Base-by-base conservation (phyloP, 2,329 filamentous ascomycete species). In the Pezicula carpinea region DNA sequence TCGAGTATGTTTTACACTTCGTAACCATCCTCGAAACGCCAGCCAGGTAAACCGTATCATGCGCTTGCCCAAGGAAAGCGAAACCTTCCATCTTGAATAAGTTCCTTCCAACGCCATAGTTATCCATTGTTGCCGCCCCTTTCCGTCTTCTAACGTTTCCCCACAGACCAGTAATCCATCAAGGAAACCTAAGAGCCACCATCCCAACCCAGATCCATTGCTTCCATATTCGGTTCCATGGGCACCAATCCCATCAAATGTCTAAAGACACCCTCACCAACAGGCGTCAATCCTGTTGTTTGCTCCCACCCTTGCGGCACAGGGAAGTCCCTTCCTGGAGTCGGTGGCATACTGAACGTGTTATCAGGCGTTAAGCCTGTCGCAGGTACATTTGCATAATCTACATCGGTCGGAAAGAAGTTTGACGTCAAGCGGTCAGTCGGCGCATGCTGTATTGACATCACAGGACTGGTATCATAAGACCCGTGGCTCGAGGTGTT, bases 241-340 rank as follows among this genome's bases (percentile, higher is more conserved):
- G 77, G 70, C 6, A 74, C 75, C 67, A 82, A 74, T 46, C 73
- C 75, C 73, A 81, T 78, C 47, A 82, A 64, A 7, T 76, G 73
- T 48, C 76, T 68, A 39, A 83, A 63, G 36, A 83, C 72, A 0
- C 78, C 77, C 41, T 82, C 78, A 0, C 76, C 73, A 13, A 79
- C 73, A 5, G 76, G 76, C 17, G 75, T 75, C 66, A 80, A 75
- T 7, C 69, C 73, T 15, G 69, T 63, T 44, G 17, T 65, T 65
- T 36, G 64, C 57, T 76, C 78, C 61, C 60, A 63, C 1, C 67
- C 69, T 33, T 61, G 63, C 2, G 72, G 56, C 46, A 77, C 66
- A 11, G 65, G 64, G 46, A 73, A 80, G 2, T 61, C 63, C 31
- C 65, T 63, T 11, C 65, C 65, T 4, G 69, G 49, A 4, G 66